Evolutionary conservation across 352 stramenopile species (phyloP).

Genomic region (Albugo candida): DNA sequence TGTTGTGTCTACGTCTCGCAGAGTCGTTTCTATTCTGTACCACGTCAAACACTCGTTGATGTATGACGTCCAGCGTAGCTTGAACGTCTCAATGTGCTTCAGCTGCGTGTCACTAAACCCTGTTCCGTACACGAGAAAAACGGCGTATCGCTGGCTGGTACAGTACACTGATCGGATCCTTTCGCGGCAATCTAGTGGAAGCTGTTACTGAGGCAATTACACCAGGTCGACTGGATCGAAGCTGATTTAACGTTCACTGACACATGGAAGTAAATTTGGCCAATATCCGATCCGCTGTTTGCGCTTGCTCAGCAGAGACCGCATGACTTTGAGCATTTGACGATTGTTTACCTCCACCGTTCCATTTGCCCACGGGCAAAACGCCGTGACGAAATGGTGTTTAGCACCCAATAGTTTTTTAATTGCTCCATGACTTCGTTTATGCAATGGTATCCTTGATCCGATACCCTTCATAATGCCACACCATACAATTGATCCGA

Average conservation of each 20-base stretch:
- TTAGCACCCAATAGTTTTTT: constrained; percentile 1
- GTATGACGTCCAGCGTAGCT: too few species aligned
- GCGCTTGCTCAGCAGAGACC: background rate
- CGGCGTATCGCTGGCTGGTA: background rate
- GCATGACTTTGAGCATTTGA: constrained; percentile 1
- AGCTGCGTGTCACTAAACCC: background rate
- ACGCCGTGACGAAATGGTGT: constrained; percentile 4
- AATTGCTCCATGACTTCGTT: constrained; percentile 8
- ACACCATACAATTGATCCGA: constrained; percentile 4
- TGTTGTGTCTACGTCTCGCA: too few species aligned
- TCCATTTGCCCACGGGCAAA: constrained; percentile 5
- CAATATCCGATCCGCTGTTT: constrained; percentile 1
- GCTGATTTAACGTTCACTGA: constrained; percentile 8
- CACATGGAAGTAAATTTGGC: background rate
- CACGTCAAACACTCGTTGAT: too few species aligned
- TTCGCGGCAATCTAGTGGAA: too few species aligned
- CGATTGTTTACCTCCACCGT: constrained; percentile 5
- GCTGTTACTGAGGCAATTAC: constrained; percentile 10
- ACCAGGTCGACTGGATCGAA: constrained; percentile 6
- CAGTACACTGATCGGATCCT: too few species aligned
- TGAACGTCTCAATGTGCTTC: background rate
- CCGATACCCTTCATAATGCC: constrained; percentile 3
- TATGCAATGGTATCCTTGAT: constrained; percentile 10
- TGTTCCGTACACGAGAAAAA: background rate
- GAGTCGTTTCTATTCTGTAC: too few species aligned